Conservation (phyloP, 345 rosid species). For the Gossypium raimondii region DNA sequence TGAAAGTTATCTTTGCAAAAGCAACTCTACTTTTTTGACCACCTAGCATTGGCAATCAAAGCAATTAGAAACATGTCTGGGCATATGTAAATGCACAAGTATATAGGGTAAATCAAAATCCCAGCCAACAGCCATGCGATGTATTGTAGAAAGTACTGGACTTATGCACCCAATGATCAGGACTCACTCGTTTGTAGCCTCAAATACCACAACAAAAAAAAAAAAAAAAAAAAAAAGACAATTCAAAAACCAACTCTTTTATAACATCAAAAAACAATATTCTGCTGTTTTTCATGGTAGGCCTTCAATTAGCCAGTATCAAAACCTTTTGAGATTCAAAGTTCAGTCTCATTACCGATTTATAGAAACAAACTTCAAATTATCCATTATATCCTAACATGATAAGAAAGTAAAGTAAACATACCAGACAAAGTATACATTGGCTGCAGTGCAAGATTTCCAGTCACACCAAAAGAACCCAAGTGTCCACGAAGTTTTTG, state of each 20-base stretch:
- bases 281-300: not conserved
- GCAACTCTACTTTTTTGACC: slow-evolving; percentile 99
- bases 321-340: not conserved
- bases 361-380: not conserved
- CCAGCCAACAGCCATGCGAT: not conserved
- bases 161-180: not conserved
- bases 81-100: not conserved
- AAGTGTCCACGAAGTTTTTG: slow-evolving; percentile 88
- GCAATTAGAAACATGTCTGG: not conserved
- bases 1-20: slow-evolving; percentile 96
- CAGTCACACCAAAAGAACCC: slow-evolving; percentile 96
- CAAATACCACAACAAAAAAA: not conserved
- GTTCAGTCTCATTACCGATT: not conserved
- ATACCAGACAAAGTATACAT: slow-evolving; percentile 98
- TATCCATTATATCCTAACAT: not conserved
- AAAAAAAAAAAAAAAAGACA: not conserved
- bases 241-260: not conserved
- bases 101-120: not conserved
- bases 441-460: slow-evolving; percentile 98
- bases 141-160: not conserved
- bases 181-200: not conserved
- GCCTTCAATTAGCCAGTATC: not conserved
- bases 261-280: not conserved
- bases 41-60: slow-evolving; percentile 42
- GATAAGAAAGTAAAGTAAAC: not conserved